Evolutionary conservation across 176 grass and related monocot genomes (phyloP), one percentile per base, ranked within the genome.

Genomic region (Triticum dicoccoides): DNA sequence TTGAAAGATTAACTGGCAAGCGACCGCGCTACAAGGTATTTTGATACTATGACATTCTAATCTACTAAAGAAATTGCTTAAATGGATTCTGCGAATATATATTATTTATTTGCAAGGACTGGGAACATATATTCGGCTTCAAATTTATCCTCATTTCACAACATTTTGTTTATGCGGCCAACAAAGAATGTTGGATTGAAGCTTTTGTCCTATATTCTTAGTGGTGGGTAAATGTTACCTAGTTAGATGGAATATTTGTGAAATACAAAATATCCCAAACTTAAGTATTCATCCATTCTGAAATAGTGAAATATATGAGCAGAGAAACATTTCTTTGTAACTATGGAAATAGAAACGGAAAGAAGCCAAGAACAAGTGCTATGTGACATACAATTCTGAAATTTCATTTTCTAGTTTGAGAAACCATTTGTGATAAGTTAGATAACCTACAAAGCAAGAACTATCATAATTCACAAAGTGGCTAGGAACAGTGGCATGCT

Each of bases 1-100:
- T 98, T 86, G 82, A 95, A 86, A 93, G 71, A 66, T 91, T 98
- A 45, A 95, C 91, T 5, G 92, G 96, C 61, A 94, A 89, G 69
- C 88, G 81, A 38, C 96, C 90, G 66, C 75, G 61, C 30, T 98
- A 98, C 79, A 95, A 95, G 91, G 96, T 97, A 91, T 67, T 62
- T 79, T 74, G 73, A 11, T 56, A 49, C 32, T 39, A 27, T 29
- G 11, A 6, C 29, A 75, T 69, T 80, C 80, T 74, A 80, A 24
- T 66, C 73, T 86, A 70, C 69, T 61, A 73, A 75, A 68, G 25
- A 34, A 65, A 30, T 80, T 73, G 17, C 68, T 42, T 65, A 30
- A 35, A 37, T 89, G 58, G 24, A 58, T 63, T 39, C 25, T 58
- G 41, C 1, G 41, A 41, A 80, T 17, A 58, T 64, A 35, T 25